phyloP scores from a whole-genome alignment of 106 monocot genomes.

The Dioscorea dumetorum region DNA sequence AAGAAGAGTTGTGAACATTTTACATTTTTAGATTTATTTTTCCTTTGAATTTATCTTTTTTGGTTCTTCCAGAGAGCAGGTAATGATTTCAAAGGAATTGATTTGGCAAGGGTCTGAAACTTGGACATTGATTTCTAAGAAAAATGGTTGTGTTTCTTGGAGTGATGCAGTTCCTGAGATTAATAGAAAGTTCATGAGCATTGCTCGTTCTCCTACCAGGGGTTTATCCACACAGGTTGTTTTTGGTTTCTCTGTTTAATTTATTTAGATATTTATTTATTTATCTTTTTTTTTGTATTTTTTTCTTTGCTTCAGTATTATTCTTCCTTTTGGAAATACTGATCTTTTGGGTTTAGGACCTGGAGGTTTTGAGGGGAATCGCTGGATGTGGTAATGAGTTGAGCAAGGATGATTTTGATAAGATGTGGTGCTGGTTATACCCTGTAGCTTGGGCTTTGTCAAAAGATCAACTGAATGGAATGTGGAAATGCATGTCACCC shows the following conservation, averaged over 20 bases:
- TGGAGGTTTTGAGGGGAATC: slow-evolving; percentile 72
- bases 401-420: slow-evolving; percentile 54
- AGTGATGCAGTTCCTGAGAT: slow-evolving; percentile 59
- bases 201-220: slow-evolving; percentile 44
- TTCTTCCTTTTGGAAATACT: slow-evolving; percentile 2
- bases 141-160: slow-evolving; percentile 60
- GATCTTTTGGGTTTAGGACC: slow-evolving; percentile 33
- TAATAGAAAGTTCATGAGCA: slow-evolving; percentile 69
- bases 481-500: slow-evolving; percentile 64
- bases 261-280: slow-evolving; percentile 3
- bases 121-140: slow-evolving; percentile 62
- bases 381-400: slow-evolving; percentile 75
- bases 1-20: background rate
- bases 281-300: background rate
- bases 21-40: background rate
- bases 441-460: slow-evolving; percentile 78
- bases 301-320: too few relatives aligned
- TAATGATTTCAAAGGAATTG: slow-evolving; percentile 67
- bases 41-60: background rate
- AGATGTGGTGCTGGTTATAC: slow-evolving; percentile 85
- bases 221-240: slow-evolving; percentile 72
- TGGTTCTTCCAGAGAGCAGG: slow-evolving; percentile 45
- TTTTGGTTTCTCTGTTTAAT: background rate
- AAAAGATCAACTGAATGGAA: slow-evolving; percentile 31
- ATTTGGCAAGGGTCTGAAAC: slow-evolving; percentile 45